Percentiles rank a stretch among this genome's conserved stretches.
Conservation (phyloP, 139 green algal species). For the Chlorella sp. region DNA sequence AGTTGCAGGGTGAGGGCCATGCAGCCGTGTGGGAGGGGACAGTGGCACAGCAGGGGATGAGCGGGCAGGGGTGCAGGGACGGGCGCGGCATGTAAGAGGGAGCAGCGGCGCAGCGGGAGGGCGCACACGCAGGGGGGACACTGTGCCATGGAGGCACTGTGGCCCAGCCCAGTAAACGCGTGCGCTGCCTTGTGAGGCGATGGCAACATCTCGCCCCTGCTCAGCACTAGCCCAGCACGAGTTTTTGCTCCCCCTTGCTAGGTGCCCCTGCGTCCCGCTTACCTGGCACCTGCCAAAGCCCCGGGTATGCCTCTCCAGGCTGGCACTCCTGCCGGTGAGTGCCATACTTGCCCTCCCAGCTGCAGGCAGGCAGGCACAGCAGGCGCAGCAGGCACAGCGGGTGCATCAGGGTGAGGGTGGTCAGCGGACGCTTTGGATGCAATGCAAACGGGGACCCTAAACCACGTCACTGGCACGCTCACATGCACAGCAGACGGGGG, state of each 20-base stretch:
- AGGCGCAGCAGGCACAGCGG: too few species aligned
- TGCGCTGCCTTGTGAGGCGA: neutral
- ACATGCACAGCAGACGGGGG: too few species aligned
- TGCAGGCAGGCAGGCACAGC: neutral
- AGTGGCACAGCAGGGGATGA: too few species aligned
- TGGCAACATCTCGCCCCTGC: neutral
- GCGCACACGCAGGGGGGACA: too few species aligned
- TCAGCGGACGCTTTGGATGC: too few species aligned
- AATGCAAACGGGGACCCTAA: too few species aligned
- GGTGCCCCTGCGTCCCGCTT: neutral
- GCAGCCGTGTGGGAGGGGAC: too few species aligned
- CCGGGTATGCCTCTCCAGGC: neutral
- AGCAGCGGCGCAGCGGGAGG: neutral
- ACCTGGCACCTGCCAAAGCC: conserved; percentile 22
- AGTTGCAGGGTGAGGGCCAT: too few species aligned
- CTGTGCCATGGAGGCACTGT: too few species aligned
- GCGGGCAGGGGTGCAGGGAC: neutral
- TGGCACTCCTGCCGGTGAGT: neutral
- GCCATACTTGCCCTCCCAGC: neutral
- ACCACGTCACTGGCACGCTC: too few species aligned
- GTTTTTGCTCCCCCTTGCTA: neutral
- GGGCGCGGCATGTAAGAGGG: neutral
- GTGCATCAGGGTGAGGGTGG: too few species aligned
- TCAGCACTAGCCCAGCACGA: neutral
- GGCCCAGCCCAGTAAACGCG: too few species aligned